A percentile compares a stretch with the other conserved stretches of the same genome.
Conservation (phyloP, 2,329 filamentous ascomycete species). For the Cercospora zeae-maydis region DNA sequence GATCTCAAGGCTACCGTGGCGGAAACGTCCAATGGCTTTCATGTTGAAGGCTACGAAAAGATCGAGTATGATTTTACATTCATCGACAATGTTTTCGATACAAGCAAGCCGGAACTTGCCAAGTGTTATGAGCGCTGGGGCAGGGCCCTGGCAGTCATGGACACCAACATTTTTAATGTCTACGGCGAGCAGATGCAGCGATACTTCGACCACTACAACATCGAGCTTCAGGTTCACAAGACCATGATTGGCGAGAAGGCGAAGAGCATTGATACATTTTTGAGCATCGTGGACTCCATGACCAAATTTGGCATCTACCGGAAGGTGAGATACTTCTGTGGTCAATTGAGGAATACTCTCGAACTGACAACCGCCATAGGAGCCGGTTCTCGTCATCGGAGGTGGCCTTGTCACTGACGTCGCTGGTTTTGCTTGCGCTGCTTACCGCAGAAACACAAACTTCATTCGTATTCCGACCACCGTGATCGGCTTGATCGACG, state of each 20-base stretch:
- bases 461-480: constrained; percentile 72
- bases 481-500: constrained; percentile 71
- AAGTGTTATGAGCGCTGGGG: constrained; percentile 64
- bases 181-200: constrained; percentile 63
- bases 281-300: constrained; percentile 70
- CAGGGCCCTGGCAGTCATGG: constrained; percentile 65
- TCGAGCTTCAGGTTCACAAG: constrained; percentile 64
- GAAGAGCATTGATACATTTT: constrained; percentile 66
- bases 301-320: constrained; percentile 65
- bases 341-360: neutral
- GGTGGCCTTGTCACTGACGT: constrained; percentile 70
- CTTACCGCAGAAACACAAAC: constrained; percentile 69
- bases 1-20: constrained; percentile 64
- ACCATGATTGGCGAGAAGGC: constrained; percentile 73
- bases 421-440: constrained; percentile 68
- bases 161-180: constrained; percentile 66
- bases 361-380: constrained; percentile 39
- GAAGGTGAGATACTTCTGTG: constrained; percentile 31
- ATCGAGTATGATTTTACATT: constrained; percentile 74
- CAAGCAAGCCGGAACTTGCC: constrained; percentile 58
- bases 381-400: constrained; percentile 64
- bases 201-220: constrained; percentile 63
- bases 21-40: constrained; percentile 63
- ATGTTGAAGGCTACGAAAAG: constrained; percentile 71
- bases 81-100: constrained; percentile 65